A percentile compares a stretch with the other conserved stretches of the same genome.
These are phyloP conservation scores for Solanum dulcamara DNA, from an alignment of 257 asterid genomes.

Conservation along the genomic window DNA sequence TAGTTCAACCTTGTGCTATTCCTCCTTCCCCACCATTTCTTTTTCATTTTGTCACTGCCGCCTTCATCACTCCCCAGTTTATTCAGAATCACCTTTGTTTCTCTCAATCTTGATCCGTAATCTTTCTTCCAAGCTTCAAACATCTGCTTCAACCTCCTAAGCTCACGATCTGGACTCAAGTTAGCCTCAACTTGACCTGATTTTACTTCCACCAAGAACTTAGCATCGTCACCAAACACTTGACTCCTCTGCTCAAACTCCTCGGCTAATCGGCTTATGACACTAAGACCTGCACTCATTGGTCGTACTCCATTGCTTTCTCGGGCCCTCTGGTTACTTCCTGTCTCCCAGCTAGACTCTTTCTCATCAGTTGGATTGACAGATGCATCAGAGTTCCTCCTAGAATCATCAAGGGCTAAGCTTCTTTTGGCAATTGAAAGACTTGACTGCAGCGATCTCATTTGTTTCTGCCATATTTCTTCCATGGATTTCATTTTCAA, in stretches of 20 bases:
- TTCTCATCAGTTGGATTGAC: constrained; percentile 47
- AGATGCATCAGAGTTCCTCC: constrained; percentile 64
- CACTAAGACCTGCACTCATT: constrained; percentile 52
- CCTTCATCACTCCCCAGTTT: constrained; percentile 69
- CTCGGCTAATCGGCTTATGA: constrained; percentile 75
- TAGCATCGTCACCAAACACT: constrained; percentile 89
- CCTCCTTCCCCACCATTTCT: constrained; percentile 95
- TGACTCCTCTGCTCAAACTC: constrained; percentile 95
- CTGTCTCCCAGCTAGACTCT: constrained; percentile 54
- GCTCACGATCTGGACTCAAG: constrained; percentile 84
- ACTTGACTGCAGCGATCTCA: constrained; percentile 96
- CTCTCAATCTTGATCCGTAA: constrained; percentile 74
- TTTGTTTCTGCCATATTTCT: constrained; percentile 97
- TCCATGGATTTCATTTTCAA: constrained; percentile 96
- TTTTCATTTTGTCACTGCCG: constrained; percentile 45
- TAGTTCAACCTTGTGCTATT: constrained; percentile 58
- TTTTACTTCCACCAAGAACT: constrained; percentile 87
- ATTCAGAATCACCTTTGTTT: constrained; percentile 73
- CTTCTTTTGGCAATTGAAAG: constrained; percentile 86
- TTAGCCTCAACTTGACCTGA: constrained; percentile 83
- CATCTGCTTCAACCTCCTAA: constrained; percentile 74
- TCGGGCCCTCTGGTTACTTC: constrained; percentile 34
- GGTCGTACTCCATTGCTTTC: constrained; percentile 50
- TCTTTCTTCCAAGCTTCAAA: constrained; percentile 97
- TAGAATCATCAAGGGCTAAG: constrained; percentile 65